Evolutionary conservation across 805 yeast genomes (phyloP).

Genomic region (Clavispora carvajalis): DNA sequence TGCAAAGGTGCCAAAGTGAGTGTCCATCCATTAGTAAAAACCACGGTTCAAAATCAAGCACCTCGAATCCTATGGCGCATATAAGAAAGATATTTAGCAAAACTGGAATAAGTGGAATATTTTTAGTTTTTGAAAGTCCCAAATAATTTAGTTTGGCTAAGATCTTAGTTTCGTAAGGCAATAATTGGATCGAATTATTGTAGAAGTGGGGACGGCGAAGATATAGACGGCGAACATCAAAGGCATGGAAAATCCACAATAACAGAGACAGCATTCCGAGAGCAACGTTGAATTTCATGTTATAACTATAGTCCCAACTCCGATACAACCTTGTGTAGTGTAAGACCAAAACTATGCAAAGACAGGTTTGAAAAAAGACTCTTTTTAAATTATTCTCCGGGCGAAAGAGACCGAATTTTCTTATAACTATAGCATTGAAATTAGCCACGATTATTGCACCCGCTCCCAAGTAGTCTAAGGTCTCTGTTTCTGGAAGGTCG

Average conservation of each 20-base stretch:
- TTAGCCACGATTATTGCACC: slow-evolving; percentile 31
- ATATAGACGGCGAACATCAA: slow-evolving; percentile 15
- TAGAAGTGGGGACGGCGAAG: slow-evolving; percentile 14
- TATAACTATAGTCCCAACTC: slow-evolving; percentile 38
- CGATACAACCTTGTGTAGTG: slow-evolving; percentile 26
- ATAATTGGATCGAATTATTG: slow-evolving; percentile 32
- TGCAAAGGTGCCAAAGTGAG: slow-evolving; percentile 87
- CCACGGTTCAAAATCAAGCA: slow-evolving; percentile 32
- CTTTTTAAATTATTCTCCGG: slow-evolving; percentile 7
- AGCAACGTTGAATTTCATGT: slow-evolving; percentile 25
- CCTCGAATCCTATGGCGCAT: slow-evolving; percentile 28
- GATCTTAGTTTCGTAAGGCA: slow-evolving; percentile 36
- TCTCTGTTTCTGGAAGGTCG: slow-evolving; percentile 33
- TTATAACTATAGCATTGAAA: slow-evolving; percentile 28
- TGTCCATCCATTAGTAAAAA: slow-evolving; percentile 76
- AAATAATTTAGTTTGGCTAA: slow-evolving; percentile 27
- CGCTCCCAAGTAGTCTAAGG: slow-evolving; percentile 40
- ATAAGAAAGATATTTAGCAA: slow-evolving; percentile 29
- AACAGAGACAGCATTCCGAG: slow-evolving; percentile 26
- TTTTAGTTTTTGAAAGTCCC: slow-evolving; percentile 20
- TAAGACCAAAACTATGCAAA: slow-evolving; percentile 16
- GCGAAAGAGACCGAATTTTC: slow-evolving; percentile 26
- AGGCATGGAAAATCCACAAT: slow-evolving; percentile 33
- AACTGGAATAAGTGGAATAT: slow-evolving; percentile 33
- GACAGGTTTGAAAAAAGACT: slow-evolving; percentile 14